Evolutionary conservation across 768 basidiomycete genomes (phyloP).

Genomic region (Amanita brunnescens): DNA sequence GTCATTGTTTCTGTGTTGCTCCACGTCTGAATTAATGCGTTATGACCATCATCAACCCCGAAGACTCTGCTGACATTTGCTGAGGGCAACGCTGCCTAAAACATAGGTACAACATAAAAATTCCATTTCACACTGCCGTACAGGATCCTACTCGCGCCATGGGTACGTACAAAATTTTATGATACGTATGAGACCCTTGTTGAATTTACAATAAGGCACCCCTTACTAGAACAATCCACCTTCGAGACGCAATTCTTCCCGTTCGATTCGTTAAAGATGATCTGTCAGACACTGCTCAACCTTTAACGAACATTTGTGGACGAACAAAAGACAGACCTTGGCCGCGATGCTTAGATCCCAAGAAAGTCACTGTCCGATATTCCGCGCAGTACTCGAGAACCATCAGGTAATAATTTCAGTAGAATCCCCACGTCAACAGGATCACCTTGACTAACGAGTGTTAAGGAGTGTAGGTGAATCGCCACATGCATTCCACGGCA

Average conservation of each 20-base stretch:
- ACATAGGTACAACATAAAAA: not conserved
- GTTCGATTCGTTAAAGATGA: constrained; percentile 78
- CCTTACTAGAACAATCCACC: constrained; percentile 62
- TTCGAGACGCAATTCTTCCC: constrained; percentile 78
- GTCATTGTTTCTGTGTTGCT: no score
- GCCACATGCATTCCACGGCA: no score
- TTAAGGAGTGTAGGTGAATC: no score
- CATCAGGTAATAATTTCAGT: no score
- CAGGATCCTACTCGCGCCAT: not conserved
- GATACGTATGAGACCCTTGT: no score
- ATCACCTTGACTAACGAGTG: no score
- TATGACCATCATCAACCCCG: constrained; percentile 93
- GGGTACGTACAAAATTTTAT: constrained; percentile 44
- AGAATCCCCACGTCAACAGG: no score
- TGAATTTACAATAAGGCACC: no score
- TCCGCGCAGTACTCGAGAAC: constrained; percentile 90
- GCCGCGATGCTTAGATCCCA: constrained; percentile 81
- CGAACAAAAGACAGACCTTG: constrained; percentile 42
- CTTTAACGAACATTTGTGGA: no score
- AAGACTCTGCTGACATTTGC: constrained; percentile 92
- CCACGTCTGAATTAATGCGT: no score
- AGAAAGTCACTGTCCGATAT: constrained; percentile 76
- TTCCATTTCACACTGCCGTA: not conserved
- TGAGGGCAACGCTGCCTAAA: constrained; percentile 61
- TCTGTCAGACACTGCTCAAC: constrained; percentile 33